These are phyloP conservation scores for Nicotiana knightiana DNA, from an alignment of 257 asterid species.

Conservation along the genomic window DNA sequence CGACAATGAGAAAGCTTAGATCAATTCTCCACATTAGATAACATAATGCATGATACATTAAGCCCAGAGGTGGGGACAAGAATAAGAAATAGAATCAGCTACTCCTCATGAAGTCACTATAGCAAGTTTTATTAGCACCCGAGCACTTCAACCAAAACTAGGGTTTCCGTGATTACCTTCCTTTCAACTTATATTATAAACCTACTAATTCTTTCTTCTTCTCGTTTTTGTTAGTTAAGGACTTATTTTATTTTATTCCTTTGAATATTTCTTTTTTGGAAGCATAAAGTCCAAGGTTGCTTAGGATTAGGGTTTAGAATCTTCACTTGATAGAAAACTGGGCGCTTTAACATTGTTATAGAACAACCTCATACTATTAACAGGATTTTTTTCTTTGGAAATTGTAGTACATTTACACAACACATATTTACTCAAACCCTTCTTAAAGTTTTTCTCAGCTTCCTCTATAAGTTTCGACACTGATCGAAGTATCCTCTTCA, in stretches of 20 bases:
- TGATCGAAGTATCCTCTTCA: neutral
- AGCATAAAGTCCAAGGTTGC: neutral
- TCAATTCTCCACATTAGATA: neutral
- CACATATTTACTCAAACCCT: neutral
- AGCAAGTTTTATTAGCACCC: neutral
- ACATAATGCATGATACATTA: neutral
- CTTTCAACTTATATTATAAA: neutral
- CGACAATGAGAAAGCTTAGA: neutral
- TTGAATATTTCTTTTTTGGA: neutral
- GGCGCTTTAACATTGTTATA: neutral
- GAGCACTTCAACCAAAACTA: neutral
- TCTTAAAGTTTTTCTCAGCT: neutral
- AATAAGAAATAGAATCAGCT: neutral
- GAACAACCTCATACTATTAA: no score
- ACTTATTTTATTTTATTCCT: neutral
- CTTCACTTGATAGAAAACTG: neutral
- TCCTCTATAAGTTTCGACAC: neutral
- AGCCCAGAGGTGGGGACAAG: neutral
- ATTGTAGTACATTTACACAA: no score
- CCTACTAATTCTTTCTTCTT: neutral
- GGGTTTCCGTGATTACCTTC: neutral
- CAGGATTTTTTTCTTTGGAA: neutral
- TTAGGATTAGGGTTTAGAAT: neutral
- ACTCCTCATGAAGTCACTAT: neutral
- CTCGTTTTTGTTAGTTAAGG: neutral